A percentile compares a stretch with the other conserved stretches of the same genome.
Evolutionary conservation across 331 rosid genomes (phyloP).

Genomic region (Quercus phellos): DNA sequence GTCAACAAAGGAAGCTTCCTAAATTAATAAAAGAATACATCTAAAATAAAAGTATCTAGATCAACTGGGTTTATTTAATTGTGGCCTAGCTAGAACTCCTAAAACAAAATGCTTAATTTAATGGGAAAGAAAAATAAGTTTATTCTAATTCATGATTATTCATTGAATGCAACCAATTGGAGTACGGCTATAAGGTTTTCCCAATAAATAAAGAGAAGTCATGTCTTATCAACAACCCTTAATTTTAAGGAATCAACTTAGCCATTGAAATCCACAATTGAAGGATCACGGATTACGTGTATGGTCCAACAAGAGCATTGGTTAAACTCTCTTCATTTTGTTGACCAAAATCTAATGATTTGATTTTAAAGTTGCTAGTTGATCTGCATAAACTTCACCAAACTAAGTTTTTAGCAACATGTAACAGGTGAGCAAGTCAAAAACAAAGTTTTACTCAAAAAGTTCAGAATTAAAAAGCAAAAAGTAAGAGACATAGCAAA

Average conservation of each 20-base stretch:
- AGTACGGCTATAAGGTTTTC: too few species aligned
- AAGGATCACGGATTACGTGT: too few species aligned
- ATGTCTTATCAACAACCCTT: too few species aligned
- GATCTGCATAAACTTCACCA: constrained; percentile 23
- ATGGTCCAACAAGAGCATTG: neutral
- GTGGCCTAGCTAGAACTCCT: neutral
- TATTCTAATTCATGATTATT: too few species aligned
- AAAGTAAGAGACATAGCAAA: neutral
- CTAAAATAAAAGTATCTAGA: constrained; percentile 6
- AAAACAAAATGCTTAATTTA: neutral
- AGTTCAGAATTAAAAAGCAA: neutral
- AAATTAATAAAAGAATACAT: constrained; percentile 8
- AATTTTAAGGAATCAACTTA: too few species aligned
- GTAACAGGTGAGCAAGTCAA: constrained; percentile 30
- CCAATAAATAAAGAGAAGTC: too few species aligned
- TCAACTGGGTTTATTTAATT: constrained; percentile 6
- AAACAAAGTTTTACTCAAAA: constrained; percentile 27
- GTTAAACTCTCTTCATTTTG: neutral
- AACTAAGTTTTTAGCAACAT: neutral
- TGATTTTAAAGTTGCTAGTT: constrained; percentile 1
- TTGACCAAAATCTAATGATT: constrained; percentile 1
- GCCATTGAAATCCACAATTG: too few species aligned
- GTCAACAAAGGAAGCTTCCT: constrained; percentile 45
- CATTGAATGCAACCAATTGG: too few species aligned
- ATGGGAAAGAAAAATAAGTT: neutral